Percentiles rank a stretch among this genome's conserved stretches.
These are phyloP conservation scores for Pezicula radicicola DNA, from an alignment of 2,329 filamentous ascomycete species.

Conservation along the genomic window DNA sequence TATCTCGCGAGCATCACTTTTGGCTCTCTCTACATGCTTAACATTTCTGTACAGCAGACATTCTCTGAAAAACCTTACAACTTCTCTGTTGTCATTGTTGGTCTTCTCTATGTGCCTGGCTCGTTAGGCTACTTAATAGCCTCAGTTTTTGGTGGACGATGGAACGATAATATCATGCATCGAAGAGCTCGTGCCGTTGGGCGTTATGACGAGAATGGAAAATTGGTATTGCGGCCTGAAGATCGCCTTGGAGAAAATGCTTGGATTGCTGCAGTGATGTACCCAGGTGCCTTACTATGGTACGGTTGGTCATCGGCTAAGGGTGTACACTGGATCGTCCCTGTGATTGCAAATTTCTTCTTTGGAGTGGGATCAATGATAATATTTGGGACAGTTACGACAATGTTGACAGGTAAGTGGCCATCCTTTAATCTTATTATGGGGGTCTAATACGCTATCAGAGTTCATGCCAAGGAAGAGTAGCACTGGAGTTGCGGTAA, in stretches of 20 bases:
- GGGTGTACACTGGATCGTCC: slow-evolving; percentile 60
- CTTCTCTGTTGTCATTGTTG: slow-evolving; percentile 66
- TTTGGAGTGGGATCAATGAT: slow-evolving; percentile 80
- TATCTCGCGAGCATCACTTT: slow-evolving; percentile 75
- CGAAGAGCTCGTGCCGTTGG: slow-evolving; percentile 69
- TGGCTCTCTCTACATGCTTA: slow-evolving; percentile 71
- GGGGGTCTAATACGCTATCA: slow-evolving; percentile 47
- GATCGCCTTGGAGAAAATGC: slow-evolving; percentile 82
- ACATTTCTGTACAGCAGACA: slow-evolving; percentile 71
- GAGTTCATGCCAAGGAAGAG: slow-evolving; percentile 75
- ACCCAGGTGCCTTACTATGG: slow-evolving; percentile 67
- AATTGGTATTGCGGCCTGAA: slow-evolving; percentile 68
- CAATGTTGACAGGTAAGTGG: slow-evolving; percentile 65
- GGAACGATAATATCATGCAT: slow-evolving; percentile 80
- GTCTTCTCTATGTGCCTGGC: slow-evolving; percentile 73
- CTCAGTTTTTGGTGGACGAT: slow-evolving; percentile 67
- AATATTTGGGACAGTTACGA: slow-evolving; percentile 47
- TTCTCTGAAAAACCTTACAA: slow-evolving; percentile 67
- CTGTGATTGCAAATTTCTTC: slow-evolving; percentile 64
- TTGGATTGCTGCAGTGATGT: slow-evolving; percentile 69
- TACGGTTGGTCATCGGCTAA: slow-evolving; percentile 74
- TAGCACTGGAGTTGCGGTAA: slow-evolving; percentile 72
- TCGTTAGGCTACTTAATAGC: slow-evolving; percentile 70
- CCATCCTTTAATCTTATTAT: slow-evolving; percentile 21
- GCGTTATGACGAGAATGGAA: slow-evolving; percentile 64